Percentiles rank a stretch among this genome's conserved stretches.
phyloP scores from a whole-genome alignment of 768 basidiomycete genomes.

The Amanita polypyramis region DNA sequence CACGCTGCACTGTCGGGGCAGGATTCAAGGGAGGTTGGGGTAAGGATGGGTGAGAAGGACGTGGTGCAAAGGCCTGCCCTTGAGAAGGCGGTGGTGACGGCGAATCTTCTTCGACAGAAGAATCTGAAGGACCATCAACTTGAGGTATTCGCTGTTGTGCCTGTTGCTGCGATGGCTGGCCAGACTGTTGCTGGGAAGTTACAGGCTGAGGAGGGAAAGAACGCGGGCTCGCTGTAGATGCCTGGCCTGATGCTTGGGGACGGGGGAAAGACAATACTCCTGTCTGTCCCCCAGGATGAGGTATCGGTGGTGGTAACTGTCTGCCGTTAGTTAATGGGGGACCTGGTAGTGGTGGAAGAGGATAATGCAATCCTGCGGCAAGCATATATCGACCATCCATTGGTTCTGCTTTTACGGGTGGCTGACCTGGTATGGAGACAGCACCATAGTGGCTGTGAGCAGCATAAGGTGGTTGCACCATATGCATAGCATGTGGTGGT shows the following conservation, averaged over 20 bases:
- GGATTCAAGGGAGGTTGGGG: constrained; percentile 42
- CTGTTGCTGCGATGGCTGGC: constrained; percentile 5
- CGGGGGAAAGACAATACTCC: constrained; percentile 45
- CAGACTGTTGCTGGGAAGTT: constrained; percentile 10
- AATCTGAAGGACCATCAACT: constrained; percentile 71
- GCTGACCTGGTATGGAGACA: constrained; percentile 28
- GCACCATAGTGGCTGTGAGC: constrained; percentile 43
- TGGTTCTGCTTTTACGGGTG: constrained; percentile 66
- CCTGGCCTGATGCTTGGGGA: constrained; percentile 10
- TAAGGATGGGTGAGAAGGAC: constrained; percentile 62
- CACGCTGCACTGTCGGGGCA: constrained; percentile 20
- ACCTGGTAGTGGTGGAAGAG: constrained; percentile 54
- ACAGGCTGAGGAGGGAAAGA: constrained; percentile 13
- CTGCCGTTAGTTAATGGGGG: constrained; percentile 48
- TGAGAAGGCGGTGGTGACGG: constrained; percentile 53
- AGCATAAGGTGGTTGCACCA: constrained; percentile 51
- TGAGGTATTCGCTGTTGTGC: constrained; percentile 56
- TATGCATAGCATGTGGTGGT: constrained; percentile 47
- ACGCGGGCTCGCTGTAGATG: constrained; percentile 8
- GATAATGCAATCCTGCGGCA: constrained; percentile 34
- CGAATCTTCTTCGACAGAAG: constrained; percentile 49
- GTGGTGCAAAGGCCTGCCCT: constrained; percentile 49
- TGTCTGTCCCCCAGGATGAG: constrained; percentile 49
- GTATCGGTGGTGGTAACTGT: constrained; percentile 26
- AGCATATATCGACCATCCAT: constrained; percentile 61